A percentile compares a stretch with the other conserved stretches of the same genome.
phyloP scores from a whole-genome alignment of 192 early-diverging fungal species.

The Entophlyctis luteolus region DNA sequence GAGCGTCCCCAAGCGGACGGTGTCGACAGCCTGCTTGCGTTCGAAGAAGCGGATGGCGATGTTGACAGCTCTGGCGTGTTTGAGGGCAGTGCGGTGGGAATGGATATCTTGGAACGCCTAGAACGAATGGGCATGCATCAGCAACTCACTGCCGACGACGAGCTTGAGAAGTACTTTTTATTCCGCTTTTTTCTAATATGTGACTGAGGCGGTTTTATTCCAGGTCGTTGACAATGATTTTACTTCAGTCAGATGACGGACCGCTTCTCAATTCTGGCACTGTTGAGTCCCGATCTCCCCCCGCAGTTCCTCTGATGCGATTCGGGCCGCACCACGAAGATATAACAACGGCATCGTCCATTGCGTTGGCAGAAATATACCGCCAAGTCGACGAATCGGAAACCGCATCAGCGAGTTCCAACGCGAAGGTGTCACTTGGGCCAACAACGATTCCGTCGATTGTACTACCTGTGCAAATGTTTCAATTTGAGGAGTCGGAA shows the following conservation, averaged over 20 bases:
- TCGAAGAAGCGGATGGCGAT: not conserved
- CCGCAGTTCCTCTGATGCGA: constrained; percentile 9
- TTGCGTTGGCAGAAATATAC: constrained; percentile 28
- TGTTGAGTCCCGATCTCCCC: constrained; percentile 9
- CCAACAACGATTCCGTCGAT: no score
- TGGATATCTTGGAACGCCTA: constrained; percentile 12
- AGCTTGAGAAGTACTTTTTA: not conserved
- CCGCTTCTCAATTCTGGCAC: constrained; percentile 15
- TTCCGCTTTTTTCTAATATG: not conserved
- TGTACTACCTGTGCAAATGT: no score
- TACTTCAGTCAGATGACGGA: constrained; percentile 3
- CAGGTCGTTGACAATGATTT: constrained; percentile 2
- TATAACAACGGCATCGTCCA: not conserved
- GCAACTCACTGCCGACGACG: not conserved
- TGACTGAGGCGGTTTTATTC: not conserved
- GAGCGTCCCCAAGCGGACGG: not conserved
- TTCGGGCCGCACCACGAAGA: constrained; percentile 21
- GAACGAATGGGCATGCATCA: constrained; percentile 4
- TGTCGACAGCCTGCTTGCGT: not conserved
- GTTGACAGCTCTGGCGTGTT: not conserved
- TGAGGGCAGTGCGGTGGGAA: constrained; percentile 6
- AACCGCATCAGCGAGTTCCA: not conserved
- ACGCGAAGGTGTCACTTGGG: no score
- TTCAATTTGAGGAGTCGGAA: no score
- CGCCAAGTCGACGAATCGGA: not conserved